Evolutionary conservation across 2,329 filamentous ascomycete species (phyloP), one percentile per base, ranked within the genome.

Genomic region (Colletotrichum horii): DNA sequence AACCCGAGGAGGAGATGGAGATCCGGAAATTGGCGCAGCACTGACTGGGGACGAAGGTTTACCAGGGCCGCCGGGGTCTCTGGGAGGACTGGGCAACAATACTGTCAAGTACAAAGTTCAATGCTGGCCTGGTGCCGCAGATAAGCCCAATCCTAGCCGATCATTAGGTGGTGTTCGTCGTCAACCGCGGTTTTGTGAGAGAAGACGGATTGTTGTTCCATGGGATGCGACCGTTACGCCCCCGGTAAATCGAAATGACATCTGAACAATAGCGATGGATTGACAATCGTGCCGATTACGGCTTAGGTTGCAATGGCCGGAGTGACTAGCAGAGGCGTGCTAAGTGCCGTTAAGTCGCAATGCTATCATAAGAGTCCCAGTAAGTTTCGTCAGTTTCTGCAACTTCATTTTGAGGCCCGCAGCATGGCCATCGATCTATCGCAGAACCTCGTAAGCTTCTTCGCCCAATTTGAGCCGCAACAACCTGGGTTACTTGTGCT

Each of bases 31-130:
- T 75, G 70, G 74, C 43, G 28, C 64, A 34, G 62, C 48, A 24
- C 56, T 32, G 34, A 64, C 70, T 65, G 64, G 64, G 30, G 56
- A 73, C 70, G 70, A 75, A 75, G 74, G 70, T 75, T 75, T 75
- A 62, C 74, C 43, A 68, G 70, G 64, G 64, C 60, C 36, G 58
- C 48, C 30, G 22, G 71, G 66, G 38, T 48, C 48, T 75, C 34
- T 32, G n/a, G 22, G 61, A 55, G 38, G 28, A 55, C 34, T 38
- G 38, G 52, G 55, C 55, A 55, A 26, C 36, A 24, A 43, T 62
- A 52, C 43, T 22, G 43, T 52, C 43, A 52, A 52, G 64, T 30
- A 19, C 38, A 56, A 36, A 16, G 34, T 28, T 43, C 30, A 30
- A 72, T 24, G 22, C 58, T 48, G 26, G 62, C 15, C 36, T 66